These are phyloP conservation scores for Stachybotrys elegans DNA, from an alignment of 2,329 filamentous ascomycete species.

Conservation along the genomic window DNA sequence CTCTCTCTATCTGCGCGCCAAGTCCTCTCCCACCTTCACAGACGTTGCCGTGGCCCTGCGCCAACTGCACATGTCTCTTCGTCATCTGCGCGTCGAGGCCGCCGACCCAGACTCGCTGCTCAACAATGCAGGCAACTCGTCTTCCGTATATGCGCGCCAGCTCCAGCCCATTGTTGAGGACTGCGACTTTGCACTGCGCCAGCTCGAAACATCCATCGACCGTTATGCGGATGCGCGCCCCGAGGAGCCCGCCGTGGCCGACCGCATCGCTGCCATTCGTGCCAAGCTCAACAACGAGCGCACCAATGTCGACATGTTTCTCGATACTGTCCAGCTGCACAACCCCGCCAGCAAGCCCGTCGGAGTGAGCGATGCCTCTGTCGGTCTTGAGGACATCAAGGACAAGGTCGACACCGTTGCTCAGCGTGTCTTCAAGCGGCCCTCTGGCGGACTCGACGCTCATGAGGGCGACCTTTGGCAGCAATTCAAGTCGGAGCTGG, in stretches of 20 bases:
- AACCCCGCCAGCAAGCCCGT: conserved; percentile 34
- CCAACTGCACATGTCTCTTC: conserved; percentile 49
- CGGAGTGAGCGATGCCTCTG: conserved; percentile 19
- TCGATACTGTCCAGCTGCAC: conserved; percentile 52
- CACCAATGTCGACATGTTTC: conserved; percentile 48
- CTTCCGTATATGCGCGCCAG: conserved; percentile 41
- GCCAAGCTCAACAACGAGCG: conserved; percentile 47
- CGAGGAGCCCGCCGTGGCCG: conserved; percentile 28
- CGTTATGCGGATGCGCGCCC: conserved; percentile 31
- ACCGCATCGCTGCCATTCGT: conserved; percentile 35
- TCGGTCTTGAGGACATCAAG: conserved; percentile 48
- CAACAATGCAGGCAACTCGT: conserved; percentile 30
- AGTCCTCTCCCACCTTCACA: conserved; percentile 43
- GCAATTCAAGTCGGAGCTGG: conserved; percentile 52
- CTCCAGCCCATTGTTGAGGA: conserved; percentile 49
- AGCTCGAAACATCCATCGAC: conserved; percentile 49
- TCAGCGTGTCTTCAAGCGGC: conserved; percentile 40
- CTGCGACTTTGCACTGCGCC: conserved; percentile 48
- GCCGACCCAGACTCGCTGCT: conserved; percentile 52
- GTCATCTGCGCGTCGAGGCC: conserved; percentile 53
- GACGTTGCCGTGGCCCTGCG: conserved; percentile 46
- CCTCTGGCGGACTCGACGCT: conserved; percentile 31
- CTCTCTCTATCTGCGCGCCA: conserved; percentile 49
- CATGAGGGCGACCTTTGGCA: conserved; percentile 52
- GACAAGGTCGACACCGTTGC: conserved; percentile 57